Base-by-base conservation (phyloP, 495 filamentous ascomycete genomes). In the Penicillium robsamsonii region DNA sequence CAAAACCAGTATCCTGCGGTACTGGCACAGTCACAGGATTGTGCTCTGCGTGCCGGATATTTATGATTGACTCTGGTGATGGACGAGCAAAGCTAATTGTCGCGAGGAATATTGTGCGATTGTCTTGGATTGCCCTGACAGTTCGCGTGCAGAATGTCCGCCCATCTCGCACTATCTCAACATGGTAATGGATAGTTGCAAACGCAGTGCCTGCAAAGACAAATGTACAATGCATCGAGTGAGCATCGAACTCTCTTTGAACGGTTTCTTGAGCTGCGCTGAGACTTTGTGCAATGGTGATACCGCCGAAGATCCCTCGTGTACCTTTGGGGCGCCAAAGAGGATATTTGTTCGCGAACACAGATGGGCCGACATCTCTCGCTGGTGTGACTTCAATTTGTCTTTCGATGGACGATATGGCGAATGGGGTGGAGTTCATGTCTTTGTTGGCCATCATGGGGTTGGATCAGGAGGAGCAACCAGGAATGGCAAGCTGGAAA, bases 211-310 rank as follows among this genome's bases (percentile, higher is more conserved):
- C 91, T 7, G 88, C 88, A 5, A 92, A 84, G 27, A 96, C 82
- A 74, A 96, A 96, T 77, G 92, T 95, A 81, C 90, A 93, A 77
- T 96, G 91, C 87, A 92, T 91, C 65, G 81, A 85, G 74, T 95
- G 89, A 31, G 87, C 77, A 47, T 81, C 73, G 74, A 92, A 92
- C 64, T 84, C 73, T 2, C 67, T 53, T 0, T 83, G 80, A 7
- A 95, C 83, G 37, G 91, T 96, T 33, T 78, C 74, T 66, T 91
- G 87, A 4, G 88, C 91, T 20, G 91, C 89, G 48, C 81, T 76
- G 33, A 96, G 80, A 56, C 82, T 88, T 77, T 94, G 90, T 53
- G 91, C 89, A 53, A 96, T 93, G 0, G 89, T 88, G 46, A 84
- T 80, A 56, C 91, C 91, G 60, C 91, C 91, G 64, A 87, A 96